These are phyloP conservation scores for Aegle marmelos DNA, from an alignment of 345 rosid species.

Conservation along the genomic window DNA sequence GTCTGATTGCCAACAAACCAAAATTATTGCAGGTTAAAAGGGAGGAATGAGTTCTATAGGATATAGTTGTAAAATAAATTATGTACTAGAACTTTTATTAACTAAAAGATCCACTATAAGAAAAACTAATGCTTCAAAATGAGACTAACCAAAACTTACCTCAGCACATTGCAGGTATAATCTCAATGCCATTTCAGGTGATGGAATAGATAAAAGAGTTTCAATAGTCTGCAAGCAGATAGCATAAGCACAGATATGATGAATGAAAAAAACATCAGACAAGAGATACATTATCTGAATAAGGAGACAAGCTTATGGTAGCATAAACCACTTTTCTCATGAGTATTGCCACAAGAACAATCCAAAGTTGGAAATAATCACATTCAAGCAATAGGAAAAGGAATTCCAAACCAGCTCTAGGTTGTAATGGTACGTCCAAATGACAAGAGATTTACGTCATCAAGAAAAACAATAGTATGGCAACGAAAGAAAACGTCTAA, in stretches of 20 bases:
- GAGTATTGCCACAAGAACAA: not conserved
- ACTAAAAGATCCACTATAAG: not conserved
- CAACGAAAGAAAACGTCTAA: not conserved
- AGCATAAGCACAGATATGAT: not conserved
- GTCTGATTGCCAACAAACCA: constrained; percentile 51
- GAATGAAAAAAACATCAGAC: not conserved
- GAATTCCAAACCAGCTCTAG: constrained; percentile 3
- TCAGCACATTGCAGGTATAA: constrained; percentile 86
- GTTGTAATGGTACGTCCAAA: not conserved
- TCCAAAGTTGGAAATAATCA: constrained; percentile 4
- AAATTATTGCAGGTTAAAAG: constrained; percentile 7
- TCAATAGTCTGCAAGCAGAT: constrained; percentile 56
- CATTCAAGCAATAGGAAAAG: not conserved
- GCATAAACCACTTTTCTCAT: not conserved
- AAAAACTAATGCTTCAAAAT: not conserved
- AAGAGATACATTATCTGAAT: not conserved
- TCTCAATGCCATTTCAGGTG: constrained; percentile 81
- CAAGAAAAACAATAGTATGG: not conserved
- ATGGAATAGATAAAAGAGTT: constrained; percentile 59
- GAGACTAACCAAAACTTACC: constrained; percentile 40
- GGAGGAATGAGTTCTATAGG: not conserved
- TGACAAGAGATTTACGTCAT: not conserved
- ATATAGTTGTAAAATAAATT: not conserved
- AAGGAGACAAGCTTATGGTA: not conserved
- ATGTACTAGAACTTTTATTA: not conserved